A percentile compares a stretch with the other conserved stretches of the same genome.
These are phyloP conservation scores for Calocybe indica DNA, from an alignment of 768 basidiomycete genomes.

Conservation along the genomic window DNA sequence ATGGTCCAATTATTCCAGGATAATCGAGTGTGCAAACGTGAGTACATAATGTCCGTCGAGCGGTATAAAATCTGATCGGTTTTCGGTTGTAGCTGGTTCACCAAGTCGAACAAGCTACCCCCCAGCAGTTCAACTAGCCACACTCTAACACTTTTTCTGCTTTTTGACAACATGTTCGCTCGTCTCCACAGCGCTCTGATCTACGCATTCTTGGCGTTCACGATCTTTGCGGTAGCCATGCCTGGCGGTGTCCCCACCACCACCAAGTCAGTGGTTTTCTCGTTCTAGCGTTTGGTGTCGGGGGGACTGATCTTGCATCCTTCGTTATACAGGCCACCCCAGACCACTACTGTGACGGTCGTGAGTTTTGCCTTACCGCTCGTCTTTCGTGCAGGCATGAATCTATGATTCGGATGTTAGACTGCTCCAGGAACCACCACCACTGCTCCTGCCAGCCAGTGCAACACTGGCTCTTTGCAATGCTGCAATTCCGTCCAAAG, in stretches of 20 bases:
- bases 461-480: constrained; percentile 22
- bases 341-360: constrained; percentile 7
- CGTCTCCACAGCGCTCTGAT: constrained; percentile 13
- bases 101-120: constrained; percentile 13
- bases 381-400: neutral
- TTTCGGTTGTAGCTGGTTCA: too few species aligned
- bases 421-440: constrained; percentile 13
- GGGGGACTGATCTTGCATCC: too few species aligned
- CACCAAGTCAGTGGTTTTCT: neutral
- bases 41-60: too few species aligned
- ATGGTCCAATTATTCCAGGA: too few species aligned
- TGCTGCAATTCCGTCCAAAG: constrained; percentile 20
- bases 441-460: constrained; percentile 16
- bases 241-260: constrained; percentile 10
- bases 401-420: constrained; percentile 1
- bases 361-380: neutral
- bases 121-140: constrained; percentile 2
- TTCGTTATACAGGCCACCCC: too few species aligned
- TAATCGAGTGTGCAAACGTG: too few species aligned
- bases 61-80: too few species aligned
- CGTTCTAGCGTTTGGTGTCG: too few species aligned
- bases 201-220: constrained; percentile 17
- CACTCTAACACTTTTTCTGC: constrained; percentile 3
- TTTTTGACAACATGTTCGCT: constrained; percentile 18
- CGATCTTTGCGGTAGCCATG: constrained; percentile 21